phyloP scores from a whole-genome alignment of 106 monocot genomes.

The Vanilla planifolia region DNA sequence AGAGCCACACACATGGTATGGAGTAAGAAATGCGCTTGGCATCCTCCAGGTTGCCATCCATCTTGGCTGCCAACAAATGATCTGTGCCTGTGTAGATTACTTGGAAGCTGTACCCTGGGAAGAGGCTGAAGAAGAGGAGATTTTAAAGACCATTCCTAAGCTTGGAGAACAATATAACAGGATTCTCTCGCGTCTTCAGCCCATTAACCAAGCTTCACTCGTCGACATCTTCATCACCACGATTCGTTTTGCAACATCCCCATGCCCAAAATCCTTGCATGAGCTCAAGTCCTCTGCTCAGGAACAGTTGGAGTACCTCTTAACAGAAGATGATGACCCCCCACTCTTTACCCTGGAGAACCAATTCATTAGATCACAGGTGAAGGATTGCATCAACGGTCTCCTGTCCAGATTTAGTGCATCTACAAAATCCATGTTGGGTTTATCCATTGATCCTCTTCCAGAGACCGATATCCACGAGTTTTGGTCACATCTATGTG shows the following conservation, averaged over 20 bases:
- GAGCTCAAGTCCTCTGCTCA: slow-evolving; percentile 65
- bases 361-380: slow-evolving; percentile 26
- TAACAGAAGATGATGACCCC: slow-evolving; percentile 87
- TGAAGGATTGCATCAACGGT: slow-evolving; percentile 37
- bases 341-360: slow-evolving; percentile 38
- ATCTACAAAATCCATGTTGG: slow-evolving; percentile 13
- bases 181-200: slow-evolving; percentile 65
- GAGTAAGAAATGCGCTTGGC: slow-evolving; percentile 71
- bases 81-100: slow-evolving; percentile 49
- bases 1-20: slow-evolving; percentile 40
- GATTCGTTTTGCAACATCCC: slow-evolving; percentile 61
- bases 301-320: slow-evolving; percentile 84
- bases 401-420: slow-evolving; percentile 32
- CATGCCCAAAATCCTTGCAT: slow-evolving; percentile 21
- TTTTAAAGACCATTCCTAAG: slow-evolving; percentile 44
- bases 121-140: slow-evolving; percentile 85
- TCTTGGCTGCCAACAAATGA: slow-evolving; percentile 53
- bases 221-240: slow-evolving; percentile 43
- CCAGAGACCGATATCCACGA: slow-evolving; percentile 4
- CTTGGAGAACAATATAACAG: slow-evolving; percentile 43
- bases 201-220: slow-evolving; percentile 35
- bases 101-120: slow-evolving; percentile 90
- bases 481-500: slow-evolving; percentile 30
- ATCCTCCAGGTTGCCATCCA: slow-evolving; percentile 63
- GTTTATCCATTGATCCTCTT: not conserved